Percentiles rank a stretch among this genome's conserved stretches.
These are phyloP conservation scores for Podaxis mareebaensis DNA, from an alignment of 768 basidiomycete genomes.

Conservation along the genomic window DNA sequence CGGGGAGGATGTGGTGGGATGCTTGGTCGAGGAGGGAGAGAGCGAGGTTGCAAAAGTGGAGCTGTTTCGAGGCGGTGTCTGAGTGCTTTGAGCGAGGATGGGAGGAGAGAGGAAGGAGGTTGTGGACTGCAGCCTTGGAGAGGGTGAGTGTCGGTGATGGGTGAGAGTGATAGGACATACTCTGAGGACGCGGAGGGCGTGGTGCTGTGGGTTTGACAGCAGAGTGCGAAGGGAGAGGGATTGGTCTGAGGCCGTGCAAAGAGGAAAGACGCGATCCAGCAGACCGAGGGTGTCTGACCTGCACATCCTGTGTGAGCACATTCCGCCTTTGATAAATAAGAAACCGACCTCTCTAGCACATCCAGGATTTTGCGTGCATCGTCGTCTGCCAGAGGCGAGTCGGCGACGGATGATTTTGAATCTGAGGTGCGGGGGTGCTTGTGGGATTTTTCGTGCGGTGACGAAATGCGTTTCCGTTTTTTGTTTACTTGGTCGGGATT, in stretches of 20 bases:
- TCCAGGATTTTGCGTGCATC: constrained; percentile 57
- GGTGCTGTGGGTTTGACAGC: constrained; percentile 50
- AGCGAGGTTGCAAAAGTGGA: constrained; percentile 74
- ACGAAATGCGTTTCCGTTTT: constrained; percentile 68
- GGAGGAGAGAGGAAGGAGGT: constrained; percentile 68
- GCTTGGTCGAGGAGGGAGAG: constrained; percentile 72
- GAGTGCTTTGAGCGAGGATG: constrained; percentile 66
- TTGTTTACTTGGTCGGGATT: constrained; percentile 24
- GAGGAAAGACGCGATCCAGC: constrained; percentile 76
- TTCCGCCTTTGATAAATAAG: neutral
- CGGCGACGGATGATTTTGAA: constrained; percentile 13
- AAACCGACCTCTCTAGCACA: constrained; percentile 56
- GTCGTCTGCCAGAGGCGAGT: constrained; percentile 23
- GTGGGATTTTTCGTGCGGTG: constrained; percentile 34
- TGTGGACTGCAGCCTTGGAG: constrained; percentile 59
- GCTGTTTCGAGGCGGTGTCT: constrained; percentile 65
- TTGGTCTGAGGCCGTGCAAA: constrained; percentile 41
- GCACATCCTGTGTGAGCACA: constrained; percentile 17
- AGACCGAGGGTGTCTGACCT: constrained; percentile 76
- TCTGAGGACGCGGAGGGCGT: constrained; percentile 55
- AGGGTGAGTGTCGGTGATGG: constrained; percentile 18
- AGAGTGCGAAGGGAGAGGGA: constrained; percentile 55
- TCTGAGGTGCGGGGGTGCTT: constrained; percentile 50
- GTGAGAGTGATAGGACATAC: constrained; percentile 38
- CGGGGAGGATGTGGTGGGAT: constrained; percentile 45